Percentiles rank a stretch among this genome's conserved stretches.
These are phyloP conservation scores for Asterochloris sp. DNA, from an alignment of 139 green algal species.

Conservation along the genomic window DNA sequence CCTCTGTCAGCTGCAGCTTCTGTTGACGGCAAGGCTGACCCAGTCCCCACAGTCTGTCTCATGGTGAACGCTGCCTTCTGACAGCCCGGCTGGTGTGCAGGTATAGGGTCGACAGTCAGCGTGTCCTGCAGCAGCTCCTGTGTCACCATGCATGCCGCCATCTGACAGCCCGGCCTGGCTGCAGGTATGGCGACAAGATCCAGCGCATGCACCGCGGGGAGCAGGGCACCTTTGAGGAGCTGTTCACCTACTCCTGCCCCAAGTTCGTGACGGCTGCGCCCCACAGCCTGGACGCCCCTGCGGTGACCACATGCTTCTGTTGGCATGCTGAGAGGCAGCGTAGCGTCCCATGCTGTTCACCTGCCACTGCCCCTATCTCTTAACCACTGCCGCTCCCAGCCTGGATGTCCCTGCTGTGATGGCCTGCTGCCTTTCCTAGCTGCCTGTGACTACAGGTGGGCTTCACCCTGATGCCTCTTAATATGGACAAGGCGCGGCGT, in stretches of 20 bases:
- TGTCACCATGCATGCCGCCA: not conserved
- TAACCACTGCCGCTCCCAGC: not conserved
- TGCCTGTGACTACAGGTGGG: too few species aligned
- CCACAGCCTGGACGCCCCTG: constrained; percentile 59
- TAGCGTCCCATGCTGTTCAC: not conserved
- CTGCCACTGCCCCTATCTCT: too few species aligned
- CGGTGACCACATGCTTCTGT: constrained; percentile 3
- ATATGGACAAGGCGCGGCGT: too few species aligned
- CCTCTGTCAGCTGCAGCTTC: too few species aligned
- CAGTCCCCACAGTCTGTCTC: not conserved
- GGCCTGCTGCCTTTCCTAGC: too few species aligned
- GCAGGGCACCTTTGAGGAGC: constrained; percentile 77
- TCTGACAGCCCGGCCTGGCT: not conserved
- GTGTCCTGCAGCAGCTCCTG: not conserved
- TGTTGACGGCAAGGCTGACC: not conserved
- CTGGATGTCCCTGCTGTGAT: not conserved
- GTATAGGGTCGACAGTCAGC: not conserved
- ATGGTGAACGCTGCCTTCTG: too few species aligned
- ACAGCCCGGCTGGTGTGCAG: not conserved
- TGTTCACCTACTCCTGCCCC: constrained; percentile 94
- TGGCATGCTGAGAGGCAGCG: not conserved
- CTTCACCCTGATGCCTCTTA: too few species aligned
- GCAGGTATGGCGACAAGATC: constrained; percentile 80
- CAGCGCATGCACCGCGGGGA: constrained; percentile 49
- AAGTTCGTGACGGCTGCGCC: constrained; percentile 88